Conservation (phyloP, 2,329 filamentous ascomycete species). For the Aspergillus sp. region DNA sequence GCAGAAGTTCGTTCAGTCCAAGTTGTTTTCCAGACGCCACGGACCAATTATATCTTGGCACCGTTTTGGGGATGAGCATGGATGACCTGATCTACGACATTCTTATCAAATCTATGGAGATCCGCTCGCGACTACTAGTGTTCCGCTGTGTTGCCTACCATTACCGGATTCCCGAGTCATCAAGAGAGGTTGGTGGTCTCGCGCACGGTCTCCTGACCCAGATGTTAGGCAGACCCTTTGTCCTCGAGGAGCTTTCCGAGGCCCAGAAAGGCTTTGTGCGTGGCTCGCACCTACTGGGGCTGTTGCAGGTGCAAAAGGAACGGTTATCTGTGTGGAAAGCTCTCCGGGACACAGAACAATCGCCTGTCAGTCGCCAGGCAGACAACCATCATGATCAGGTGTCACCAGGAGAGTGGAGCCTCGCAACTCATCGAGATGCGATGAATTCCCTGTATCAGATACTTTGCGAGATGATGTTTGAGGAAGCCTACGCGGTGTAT, state of each 20-base stretch:
- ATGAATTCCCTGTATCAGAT: slow-evolving; percentile 18
- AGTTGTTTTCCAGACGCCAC: slow-evolving; percentile 11
- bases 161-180: slow-evolving; percentile 4
- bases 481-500: not conserved
- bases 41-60: slow-evolving; percentile 19
- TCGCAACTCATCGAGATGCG: slow-evolving; percentile 14
- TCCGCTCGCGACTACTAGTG: slow-evolving; percentile 18
- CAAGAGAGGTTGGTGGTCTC: slow-evolving; percentile 9
- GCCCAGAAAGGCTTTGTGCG: slow-evolving; percentile 15
- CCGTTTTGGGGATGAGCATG: slow-evolving; percentile 18
- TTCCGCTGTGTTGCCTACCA: slow-evolving; percentile 17
- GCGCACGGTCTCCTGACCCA: slow-evolving; percentile 8
- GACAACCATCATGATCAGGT: no score
- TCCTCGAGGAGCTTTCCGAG: slow-evolving; percentile 11
- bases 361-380: no score
- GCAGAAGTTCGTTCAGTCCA: slow-evolving; percentile 11
- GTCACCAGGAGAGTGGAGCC: no score
- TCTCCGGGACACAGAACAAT: slow-evolving; percentile 4
- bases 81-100: slow-evolving; percentile 28
- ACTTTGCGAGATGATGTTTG: slow-evolving; percentile 15
- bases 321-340: slow-evolving; percentile 20
- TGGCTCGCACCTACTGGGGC: slow-evolving; percentile 16
- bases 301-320: slow-evolving; percentile 20
- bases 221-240: slow-evolving; percentile 8
- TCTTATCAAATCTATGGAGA: slow-evolving; percentile 23